Evolutionary conservation across 306 rosid species (phyloP).

Genomic region (Fragaria iinumae): DNA sequence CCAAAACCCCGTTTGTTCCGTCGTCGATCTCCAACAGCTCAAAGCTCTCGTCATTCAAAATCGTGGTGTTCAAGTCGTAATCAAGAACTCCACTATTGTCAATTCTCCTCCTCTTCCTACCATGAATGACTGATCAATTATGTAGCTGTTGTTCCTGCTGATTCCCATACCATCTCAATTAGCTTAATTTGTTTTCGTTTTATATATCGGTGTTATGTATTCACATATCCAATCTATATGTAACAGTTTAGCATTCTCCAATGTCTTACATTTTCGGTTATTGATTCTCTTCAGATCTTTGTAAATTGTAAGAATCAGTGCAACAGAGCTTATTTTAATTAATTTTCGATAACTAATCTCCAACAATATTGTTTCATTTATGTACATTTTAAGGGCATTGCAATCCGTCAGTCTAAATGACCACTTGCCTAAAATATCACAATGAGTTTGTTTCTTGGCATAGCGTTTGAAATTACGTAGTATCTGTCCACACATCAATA

Average conservation of each 20-base stretch:
- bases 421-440: neutral
- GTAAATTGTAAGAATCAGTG: neutral
- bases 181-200: neutral
- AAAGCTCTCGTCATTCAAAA: neutral
- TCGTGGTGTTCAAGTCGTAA: neutral
- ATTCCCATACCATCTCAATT: no score
- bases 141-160: no score
- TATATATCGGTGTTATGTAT: neutral
- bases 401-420: neutral
- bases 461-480: no score
- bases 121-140: neutral
- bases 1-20: neutral
- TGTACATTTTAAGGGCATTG: neutral
- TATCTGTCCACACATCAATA: no score
- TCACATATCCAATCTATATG: no score
- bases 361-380: no score
- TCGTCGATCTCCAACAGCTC: neutral
- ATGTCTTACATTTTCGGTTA: no score
- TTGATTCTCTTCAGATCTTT: neutral
- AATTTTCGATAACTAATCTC: no score
- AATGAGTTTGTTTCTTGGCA: neutral
- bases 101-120: constrained; percentile 8
- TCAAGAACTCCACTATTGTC: neutral
- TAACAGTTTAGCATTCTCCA: neutral
- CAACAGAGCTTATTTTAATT: neutral